Conservation (phyloP, 1,139 yeast genomes). For the Yamadazyma sp. region DNA sequence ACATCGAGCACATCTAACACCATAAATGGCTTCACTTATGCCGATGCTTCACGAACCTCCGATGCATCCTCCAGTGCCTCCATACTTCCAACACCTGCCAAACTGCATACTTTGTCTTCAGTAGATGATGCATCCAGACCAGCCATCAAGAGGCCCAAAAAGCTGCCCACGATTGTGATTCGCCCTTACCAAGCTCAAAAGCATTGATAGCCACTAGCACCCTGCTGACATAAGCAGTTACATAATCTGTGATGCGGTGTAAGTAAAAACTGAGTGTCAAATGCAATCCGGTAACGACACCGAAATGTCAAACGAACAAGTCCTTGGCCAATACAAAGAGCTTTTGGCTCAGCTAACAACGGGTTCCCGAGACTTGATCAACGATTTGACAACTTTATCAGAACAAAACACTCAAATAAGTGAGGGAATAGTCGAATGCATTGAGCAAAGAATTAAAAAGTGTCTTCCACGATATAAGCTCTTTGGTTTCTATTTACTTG, state of each 20-base stretch:
- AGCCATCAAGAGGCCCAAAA: too few relatives aligned
- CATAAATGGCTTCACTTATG: too few relatives aligned
- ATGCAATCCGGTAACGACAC: neutral
- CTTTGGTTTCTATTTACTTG: constrained; percentile 39
- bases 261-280: neutral
- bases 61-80: too few relatives aligned
- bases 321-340: constrained; percentile 15
- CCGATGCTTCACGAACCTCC: too few relatives aligned
- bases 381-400: constrained; percentile 41
- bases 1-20: too few relatives aligned
- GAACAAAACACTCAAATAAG: constrained; percentile 33
- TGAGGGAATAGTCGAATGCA: constrained; percentile 29
- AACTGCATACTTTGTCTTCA: too few relatives aligned
- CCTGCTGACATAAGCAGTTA: neutral
- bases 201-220: too few relatives aligned
- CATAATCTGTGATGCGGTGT: constrained; percentile 1
- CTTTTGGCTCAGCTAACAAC: constrained; percentile 36
- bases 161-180: too few relatives aligned
- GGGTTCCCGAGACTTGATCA: constrained; percentile 40
- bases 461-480: constrained; percentile 43
- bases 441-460: constrained; percentile 36
- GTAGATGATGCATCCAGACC: too few relatives aligned
- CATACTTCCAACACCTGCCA: too few relatives aligned
- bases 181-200: too few relatives aligned
- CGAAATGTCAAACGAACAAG: neutral